phyloP scores from a whole-genome alignment of 495 filamentous ascomycete species.

The Opeltia flavorubescens region DNA sequence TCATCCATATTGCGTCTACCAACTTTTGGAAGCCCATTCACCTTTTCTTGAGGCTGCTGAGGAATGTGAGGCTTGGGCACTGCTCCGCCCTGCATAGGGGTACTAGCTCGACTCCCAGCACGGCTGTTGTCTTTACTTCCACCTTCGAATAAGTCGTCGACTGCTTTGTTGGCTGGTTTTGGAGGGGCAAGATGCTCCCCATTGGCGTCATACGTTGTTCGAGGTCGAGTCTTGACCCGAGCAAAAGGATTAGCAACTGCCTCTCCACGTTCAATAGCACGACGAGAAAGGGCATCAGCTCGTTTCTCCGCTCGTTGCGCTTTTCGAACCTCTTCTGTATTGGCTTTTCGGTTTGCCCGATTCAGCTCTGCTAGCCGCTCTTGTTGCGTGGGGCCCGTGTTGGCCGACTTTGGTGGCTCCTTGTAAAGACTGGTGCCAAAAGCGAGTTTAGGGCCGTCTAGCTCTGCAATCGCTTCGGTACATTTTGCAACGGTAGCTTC shows the following conservation, averaged over 20 bases:
- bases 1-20: conserved; percentile 65
- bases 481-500: conserved; percentile 42
- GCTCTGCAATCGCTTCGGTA: conserved; percentile 50
- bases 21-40: conserved; percentile 48
- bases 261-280: conserved; percentile 42
- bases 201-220: conserved; percentile 45
- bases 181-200: conserved; percentile 17
- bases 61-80: conserved; percentile 25
- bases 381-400: conserved; percentile 40
- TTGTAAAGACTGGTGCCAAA: conserved; percentile 45
- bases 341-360: conserved; percentile 60
- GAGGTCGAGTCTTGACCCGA: conserved; percentile 46
- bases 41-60: conserved; percentile 31
- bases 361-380: conserved; percentile 68
- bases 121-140: conserved; percentile 26
- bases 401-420: conserved; percentile 23
- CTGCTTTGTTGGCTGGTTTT: conserved; percentile 5
- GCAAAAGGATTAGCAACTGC: conserved; percentile 40
- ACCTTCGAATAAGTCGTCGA: conserved; percentile 20
- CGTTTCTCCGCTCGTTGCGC: conserved; percentile 69
- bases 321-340: conserved; percentile 67
- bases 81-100: conserved; percentile 14
- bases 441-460: conserved; percentile 55
- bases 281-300: conserved; percentile 30
- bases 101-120: conserved; percentile 22